Evolutionary conservation across 208 protist species (phyloP).

Genomic region (Acanthamoeba healyi): DNA sequence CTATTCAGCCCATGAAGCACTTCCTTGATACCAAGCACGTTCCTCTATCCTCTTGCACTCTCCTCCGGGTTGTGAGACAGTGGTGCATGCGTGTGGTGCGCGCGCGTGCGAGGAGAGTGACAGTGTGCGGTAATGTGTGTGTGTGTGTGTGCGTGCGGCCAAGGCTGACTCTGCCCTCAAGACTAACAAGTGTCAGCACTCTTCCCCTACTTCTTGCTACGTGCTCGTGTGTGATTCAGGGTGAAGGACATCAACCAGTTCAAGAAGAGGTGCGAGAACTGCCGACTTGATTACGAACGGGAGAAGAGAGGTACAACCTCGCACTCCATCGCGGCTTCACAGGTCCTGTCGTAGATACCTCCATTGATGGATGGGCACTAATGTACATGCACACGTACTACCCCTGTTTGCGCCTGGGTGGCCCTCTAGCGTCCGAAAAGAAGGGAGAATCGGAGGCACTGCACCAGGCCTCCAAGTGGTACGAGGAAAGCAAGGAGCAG

Average conservation of each 20-base stretch:
- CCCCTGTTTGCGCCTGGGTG: neutral
- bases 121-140: too few species aligned
- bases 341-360: too few species aligned
- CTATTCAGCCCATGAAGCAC: constrained; percentile 49
- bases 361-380: too few species aligned
- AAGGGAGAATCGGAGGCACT: constrained; percentile 22
- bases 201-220: neutral
- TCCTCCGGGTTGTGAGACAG: too few species aligned
- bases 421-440: neutral
- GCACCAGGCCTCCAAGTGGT: neutral
- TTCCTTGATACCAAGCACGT: neutral
- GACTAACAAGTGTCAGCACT: too few species aligned
- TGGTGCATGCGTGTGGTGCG: too few species aligned
- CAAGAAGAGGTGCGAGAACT: constrained; percentile 3
- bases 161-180: too few species aligned
- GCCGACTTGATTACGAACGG: neutral
- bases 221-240: neutral
- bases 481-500: constrained; percentile 43
- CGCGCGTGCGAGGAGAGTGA: too few species aligned
- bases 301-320: constrained; percentile 39
- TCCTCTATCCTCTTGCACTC: neutral
- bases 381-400: too few species aligned
- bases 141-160: too few species aligned
- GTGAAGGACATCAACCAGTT: constrained; percentile 35
- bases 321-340: too few species aligned